These are phyloP conservation scores for Penicillium sp. DNA, from an alignment of 2,329 filamentous ascomycete genomes.

Conservation along the genomic window DNA sequence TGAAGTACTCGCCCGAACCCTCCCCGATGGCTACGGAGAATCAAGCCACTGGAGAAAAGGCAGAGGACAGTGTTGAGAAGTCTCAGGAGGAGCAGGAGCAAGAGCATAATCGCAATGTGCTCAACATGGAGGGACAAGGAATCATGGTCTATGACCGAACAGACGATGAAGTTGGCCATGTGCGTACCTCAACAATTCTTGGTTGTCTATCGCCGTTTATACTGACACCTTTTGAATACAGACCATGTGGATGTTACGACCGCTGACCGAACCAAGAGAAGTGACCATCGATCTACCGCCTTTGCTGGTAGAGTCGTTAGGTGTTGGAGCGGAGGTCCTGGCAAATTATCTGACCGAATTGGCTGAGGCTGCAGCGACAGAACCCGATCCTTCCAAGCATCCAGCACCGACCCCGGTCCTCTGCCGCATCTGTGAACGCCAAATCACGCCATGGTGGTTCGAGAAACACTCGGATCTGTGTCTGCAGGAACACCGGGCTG, in stretches of 20 bases:
- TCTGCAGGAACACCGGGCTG: conserved; percentile 89
- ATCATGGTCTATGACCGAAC: conserved; percentile 96
- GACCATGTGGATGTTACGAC: conserved; percentile 99
- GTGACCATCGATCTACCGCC: conserved; percentile 92
- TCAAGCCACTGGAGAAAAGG: conserved; percentile 15
- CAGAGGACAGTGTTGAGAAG: conserved; percentile 32
- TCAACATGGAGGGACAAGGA: conserved; percentile 90
- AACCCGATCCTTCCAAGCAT: conserved; percentile 68
- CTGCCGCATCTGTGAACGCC: conserved; percentile 94
- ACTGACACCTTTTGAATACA: conserved; percentile 38
- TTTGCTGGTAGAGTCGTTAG: conserved; percentile 86
- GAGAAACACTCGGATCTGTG: conserved; percentile 98
- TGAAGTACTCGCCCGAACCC: conserved; percentile 48
- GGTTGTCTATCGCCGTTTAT: conserved; percentile 13
- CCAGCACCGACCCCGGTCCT: conserved; percentile 81
- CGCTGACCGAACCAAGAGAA: conserved; percentile 81
- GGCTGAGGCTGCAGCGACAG: conserved; percentile 76
- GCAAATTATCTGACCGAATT: conserved; percentile 89
- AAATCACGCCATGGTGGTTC: conserved; percentile 99
- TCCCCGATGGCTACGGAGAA: conserved; percentile 22
- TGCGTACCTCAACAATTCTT: conserved; percentile 46
- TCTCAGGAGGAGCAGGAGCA: conserved; percentile 41
- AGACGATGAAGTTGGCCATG: conserved; percentile 84
- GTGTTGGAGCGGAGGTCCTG: conserved; percentile 89
- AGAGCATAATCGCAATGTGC: conserved; percentile 49